Evolutionary conservation across 2,329 filamentous ascomycete species (phyloP).

Genomic region (Chaetomiaceae sp.): DNA sequence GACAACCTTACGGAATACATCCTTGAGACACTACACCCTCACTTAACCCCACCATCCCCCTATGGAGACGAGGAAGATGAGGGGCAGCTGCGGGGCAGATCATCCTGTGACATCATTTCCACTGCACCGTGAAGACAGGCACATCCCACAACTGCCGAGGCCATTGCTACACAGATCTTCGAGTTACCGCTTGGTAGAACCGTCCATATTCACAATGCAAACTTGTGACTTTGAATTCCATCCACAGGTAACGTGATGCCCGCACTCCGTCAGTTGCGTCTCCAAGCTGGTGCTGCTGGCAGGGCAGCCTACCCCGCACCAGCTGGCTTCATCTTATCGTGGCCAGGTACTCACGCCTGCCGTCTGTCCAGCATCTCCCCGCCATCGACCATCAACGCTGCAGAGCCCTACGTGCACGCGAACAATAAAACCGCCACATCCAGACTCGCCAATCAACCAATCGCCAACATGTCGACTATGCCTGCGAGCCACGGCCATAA

Average conservation of each 20-base stretch:
- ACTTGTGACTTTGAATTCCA: too few species aligned
- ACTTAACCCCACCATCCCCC: too few species aligned
- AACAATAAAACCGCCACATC: background rate
- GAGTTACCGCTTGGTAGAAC: too few species aligned
- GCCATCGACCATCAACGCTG: background rate
- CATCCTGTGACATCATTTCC: too few species aligned
- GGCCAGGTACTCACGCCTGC: slow-evolving; percentile 12
- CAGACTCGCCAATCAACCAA: background rate
- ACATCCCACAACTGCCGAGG: too few species aligned
- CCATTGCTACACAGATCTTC: too few species aligned
- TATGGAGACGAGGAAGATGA: too few species aligned
- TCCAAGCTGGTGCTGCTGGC: slow-evolving; percentile 4
- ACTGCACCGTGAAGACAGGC: too few species aligned
- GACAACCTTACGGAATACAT: too few species aligned
- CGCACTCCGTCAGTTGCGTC: slow-evolving; percentile 15
- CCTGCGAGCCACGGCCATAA: slow-evolving; percentile 33
- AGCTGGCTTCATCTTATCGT: background rate
- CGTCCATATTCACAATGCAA: too few species aligned
- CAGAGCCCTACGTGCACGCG: background rate
- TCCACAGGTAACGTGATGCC: slow-evolving; percentile 16
- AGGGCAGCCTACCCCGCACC: slow-evolving; percentile 10
- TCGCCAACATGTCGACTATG: slow-evolving; percentile 31
- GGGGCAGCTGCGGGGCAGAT: too few species aligned
- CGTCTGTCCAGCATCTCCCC: slow-evolving; percentile 12
- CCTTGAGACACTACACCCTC: too few species aligned